Evolutionary conservation across 1,139 yeast genomes (phyloP).

Genomic region (Pichia sp.): DNA sequence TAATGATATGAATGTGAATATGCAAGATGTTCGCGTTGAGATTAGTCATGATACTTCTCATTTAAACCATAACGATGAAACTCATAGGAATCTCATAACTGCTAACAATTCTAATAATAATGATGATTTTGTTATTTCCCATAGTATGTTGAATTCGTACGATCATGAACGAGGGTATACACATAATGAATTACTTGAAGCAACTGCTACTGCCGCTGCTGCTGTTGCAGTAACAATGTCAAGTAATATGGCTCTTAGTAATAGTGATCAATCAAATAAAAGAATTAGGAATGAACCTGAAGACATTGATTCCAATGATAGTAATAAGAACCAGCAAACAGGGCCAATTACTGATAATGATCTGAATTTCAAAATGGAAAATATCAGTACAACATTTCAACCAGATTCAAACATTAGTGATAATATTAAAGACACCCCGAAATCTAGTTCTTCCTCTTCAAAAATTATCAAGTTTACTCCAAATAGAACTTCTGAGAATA

Average conservation of each 20-base stretch:
- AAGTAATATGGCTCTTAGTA: neutral
- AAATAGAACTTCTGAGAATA: conserved; percentile 10
- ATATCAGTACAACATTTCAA: neutral
- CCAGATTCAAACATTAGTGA: neutral
- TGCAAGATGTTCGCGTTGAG: neutral
- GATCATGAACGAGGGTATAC: neutral
- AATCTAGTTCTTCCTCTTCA: neutral
- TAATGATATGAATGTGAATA: neutral
- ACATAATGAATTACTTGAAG: neutral
- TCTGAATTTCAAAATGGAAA: neutral
- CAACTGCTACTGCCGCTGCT: neutral
- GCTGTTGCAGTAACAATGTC: neutral
- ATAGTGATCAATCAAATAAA: neutral
- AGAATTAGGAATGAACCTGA: neutral
- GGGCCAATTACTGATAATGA: neutral
- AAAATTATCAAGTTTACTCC: conserved; percentile 12
- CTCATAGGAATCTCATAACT: neutral
- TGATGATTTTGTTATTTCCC: neutral
- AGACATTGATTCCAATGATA: neutral
- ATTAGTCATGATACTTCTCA: neutral
- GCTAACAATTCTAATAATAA: neutral
- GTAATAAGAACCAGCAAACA: neutral
- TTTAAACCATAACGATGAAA: neutral
- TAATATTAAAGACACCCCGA: neutral
- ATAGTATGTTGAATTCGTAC: neutral